phyloP scores from a whole-genome alignment of 148 eudicot genomes.

The Amaranthus hypochondriacus region DNA sequence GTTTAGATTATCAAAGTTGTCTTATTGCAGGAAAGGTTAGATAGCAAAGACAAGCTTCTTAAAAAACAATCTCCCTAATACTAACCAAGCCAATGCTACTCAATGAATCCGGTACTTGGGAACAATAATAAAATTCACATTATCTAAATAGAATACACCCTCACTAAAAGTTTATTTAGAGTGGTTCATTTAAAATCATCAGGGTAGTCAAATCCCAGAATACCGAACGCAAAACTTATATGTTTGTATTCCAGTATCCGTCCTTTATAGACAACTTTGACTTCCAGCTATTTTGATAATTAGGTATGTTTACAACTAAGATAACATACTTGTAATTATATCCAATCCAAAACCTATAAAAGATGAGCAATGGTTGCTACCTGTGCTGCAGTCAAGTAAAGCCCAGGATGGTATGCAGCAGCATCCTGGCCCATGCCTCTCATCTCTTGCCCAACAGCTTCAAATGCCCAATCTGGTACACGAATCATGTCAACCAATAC shows the following conservation, averaged over 20 bases:
- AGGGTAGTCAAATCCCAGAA: background rate
- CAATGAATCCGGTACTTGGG: no score
- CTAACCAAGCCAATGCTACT: no score
- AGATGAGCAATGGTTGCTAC: conserved; percentile 30
- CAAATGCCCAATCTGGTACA: conserved; percentile 98
- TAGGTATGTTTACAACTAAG: background rate
- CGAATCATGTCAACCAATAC: conserved; percentile 88
- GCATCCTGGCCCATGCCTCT: conserved; percentile 94
- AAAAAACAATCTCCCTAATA: no score
- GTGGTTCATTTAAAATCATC: background rate
- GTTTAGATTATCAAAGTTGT: no score
- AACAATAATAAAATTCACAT: no score
- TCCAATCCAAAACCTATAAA: background rate
- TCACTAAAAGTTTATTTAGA: no score
- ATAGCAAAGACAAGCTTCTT: no score
- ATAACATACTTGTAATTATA: background rate
- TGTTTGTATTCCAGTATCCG: background rate
- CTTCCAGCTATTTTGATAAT: background rate
- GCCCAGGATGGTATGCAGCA: conserved; percentile 76
- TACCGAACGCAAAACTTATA: background rate
- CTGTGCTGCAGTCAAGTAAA: conserved; percentile 84
- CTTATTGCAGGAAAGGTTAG: no score
- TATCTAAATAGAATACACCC: no score
- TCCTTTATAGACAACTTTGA: background rate
- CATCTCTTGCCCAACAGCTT: conserved; percentile 95